Conservation (phyloP, 306 rosid genomes). For the Cucurbita maxima region DNA sequence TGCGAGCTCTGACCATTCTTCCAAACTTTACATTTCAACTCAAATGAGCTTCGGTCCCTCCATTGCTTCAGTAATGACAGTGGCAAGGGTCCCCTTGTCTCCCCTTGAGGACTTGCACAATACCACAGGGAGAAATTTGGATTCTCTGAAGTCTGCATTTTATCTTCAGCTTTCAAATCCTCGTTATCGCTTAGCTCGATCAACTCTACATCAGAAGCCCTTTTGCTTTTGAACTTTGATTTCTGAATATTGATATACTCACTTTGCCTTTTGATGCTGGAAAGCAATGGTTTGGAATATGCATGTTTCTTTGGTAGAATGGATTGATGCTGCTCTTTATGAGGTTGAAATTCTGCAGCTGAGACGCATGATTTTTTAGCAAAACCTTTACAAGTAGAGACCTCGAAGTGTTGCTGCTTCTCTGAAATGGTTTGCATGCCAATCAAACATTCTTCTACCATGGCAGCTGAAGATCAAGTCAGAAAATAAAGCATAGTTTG, state of each 20-base stretch:
- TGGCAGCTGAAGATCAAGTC: background rate
- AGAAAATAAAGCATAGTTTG: background rate
- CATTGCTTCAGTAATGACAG: conserved; percentile 35
- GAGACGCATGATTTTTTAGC: background rate
- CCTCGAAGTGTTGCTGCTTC: background rate
- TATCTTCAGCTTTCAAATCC: background rate
- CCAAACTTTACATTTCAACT: conserved; percentile 43
- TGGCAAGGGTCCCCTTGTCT: conserved; percentile 34
- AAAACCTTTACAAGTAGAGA: background rate
- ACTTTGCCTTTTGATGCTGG: background rate
- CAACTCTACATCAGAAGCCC: background rate
- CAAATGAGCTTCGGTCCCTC: conserved; percentile 12
- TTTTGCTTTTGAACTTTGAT: background rate
- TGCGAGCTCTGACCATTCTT: conserved; percentile 40
- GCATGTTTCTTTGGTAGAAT: background rate
- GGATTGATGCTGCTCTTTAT: background rate
- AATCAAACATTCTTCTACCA: background rate
- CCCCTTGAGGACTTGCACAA: conserved; percentile 33
- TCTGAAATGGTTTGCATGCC: background rate
- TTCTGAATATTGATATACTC: background rate
- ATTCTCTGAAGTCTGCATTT: conserved; percentile 15
- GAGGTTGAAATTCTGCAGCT: background rate
- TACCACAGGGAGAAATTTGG: conserved; percentile 22
- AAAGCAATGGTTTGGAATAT: background rate
- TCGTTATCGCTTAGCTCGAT: background rate